Conservation (phyloP, 768 basidiomycete genomes). For the Suillus variegatus region DNA sequence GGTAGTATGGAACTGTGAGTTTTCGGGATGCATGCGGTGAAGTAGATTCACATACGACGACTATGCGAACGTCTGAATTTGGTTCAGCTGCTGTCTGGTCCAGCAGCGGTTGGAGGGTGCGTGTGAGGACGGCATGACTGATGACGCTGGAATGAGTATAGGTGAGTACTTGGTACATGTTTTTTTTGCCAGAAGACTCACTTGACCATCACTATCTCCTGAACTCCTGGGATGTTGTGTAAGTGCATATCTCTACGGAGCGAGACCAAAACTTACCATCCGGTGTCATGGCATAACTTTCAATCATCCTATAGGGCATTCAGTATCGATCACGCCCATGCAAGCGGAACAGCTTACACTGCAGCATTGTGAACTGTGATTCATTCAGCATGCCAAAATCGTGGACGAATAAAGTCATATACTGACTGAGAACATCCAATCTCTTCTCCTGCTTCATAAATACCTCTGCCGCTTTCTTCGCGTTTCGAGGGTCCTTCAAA, state of each 20-base stretch:
- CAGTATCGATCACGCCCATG: background rate
- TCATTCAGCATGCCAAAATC: constrained; percentile 2
- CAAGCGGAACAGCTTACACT: constrained; percentile 34
- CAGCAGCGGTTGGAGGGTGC: constrained; percentile 53
- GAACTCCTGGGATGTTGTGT: constrained; percentile 33
- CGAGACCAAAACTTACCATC: constrained; percentile 24
- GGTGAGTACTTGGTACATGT: background rate
- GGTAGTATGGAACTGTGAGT: background rate
- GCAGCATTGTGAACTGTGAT: constrained; percentile 57
- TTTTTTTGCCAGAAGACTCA: constrained; percentile 20
- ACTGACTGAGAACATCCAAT: constrained; percentile 56
- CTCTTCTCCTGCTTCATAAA: constrained; percentile 51
- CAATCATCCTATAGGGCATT: constrained; percentile 20
- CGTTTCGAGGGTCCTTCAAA: constrained; percentile 46
- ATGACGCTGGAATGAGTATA: constrained; percentile 42
- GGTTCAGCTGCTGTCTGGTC: constrained; percentile 47
- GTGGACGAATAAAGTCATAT: background rate
- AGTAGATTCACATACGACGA: constrained; percentile 44
- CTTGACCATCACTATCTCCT: constrained; percentile 47
- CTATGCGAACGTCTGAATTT: constrained; percentile 59
- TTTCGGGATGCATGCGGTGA: background rate
- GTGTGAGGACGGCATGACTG: constrained; percentile 57
- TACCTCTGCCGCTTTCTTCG: constrained; percentile 49
- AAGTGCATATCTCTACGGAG: background rate
- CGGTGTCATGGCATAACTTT: constrained; percentile 20